These are phyloP conservation scores for Monosporozyma unispora DNA, from an alignment of 805 yeast species.

Conservation along the genomic window DNA sequence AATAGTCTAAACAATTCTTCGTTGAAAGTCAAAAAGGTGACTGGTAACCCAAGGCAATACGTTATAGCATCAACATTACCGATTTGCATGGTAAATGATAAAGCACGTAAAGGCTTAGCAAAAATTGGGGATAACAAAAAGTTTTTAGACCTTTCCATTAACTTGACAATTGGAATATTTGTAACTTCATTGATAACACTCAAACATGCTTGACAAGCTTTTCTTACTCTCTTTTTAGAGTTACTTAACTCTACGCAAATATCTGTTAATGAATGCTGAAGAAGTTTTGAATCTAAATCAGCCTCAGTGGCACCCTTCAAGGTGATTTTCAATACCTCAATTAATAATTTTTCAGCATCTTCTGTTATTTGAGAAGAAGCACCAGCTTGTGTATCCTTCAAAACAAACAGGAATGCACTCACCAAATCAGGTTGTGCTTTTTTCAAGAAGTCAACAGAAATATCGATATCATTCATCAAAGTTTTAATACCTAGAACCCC, in stretches of 20 bases:
- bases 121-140: slow-evolving; percentile 85
- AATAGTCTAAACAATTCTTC: slow-evolving; percentile 81
- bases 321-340: slow-evolving; percentile 56
- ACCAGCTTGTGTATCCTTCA: slow-evolving; percentile 81
- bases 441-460: slow-evolving; percentile 66
- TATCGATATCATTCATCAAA: slow-evolving; percentile 55
- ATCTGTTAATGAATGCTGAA: slow-evolving; percentile 77
- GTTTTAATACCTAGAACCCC: slow-evolving; percentile 79
- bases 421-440: slow-evolving; percentile 76
- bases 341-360: slow-evolving; percentile 59
- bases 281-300: slow-evolving; percentile 54
- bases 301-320: slow-evolving; percentile 53
- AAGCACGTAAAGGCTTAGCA: slow-evolving; percentile 91
- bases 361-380: slow-evolving; percentile 74
- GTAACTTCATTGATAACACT: slow-evolving; percentile 61
- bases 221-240: slow-evolving; percentile 73
- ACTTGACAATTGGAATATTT: slow-evolving; percentile 55
- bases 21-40: slow-evolving; percentile 73
- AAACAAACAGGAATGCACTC: slow-evolving; percentile 78
- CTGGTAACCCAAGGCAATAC: slow-evolving; percentile 72
- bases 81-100: slow-evolving; percentile 97
- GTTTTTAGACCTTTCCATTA: slow-evolving; percentile 76
- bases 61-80: slow-evolving; percentile 98
- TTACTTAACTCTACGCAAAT: slow-evolving; percentile 89
- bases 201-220: slow-evolving; percentile 68